Evolutionary conservation across 2,329 filamentous ascomycete genomes (phyloP), one percentile per base, ranked within the genome.

Genomic region (Stagonosporopsis cucurbitacearum): DNA sequence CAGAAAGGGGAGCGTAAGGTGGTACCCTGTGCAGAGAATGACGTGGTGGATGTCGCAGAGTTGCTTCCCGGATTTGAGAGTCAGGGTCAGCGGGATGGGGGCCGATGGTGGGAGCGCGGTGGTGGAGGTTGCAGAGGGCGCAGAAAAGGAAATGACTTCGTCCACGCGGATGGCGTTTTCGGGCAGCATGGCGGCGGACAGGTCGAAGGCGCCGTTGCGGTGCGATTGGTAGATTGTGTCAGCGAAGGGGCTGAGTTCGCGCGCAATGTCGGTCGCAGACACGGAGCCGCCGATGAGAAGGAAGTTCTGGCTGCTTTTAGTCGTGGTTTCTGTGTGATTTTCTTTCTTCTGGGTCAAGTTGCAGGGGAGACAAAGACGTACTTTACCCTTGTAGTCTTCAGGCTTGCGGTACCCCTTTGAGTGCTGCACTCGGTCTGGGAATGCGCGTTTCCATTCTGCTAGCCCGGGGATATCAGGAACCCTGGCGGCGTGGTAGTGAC

Each of bases 21-120:
- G 83, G 64, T 91, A 91, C 0, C 89, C 88, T 0, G 88, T 91
- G 15, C 83, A 86, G 5, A 91, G 67, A 19, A 91, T 79, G 0
- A 91, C 79, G 15, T 78, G 75, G 63, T 91, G 82, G 32, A 91
- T 84, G 9, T 80, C 77, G 19, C 76, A 76, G 0, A 91, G 64
- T 1, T 73, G 74, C 0, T 75, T 63, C 0, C 86, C 87, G 22
- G 85, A 81, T 39, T 78, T 80, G 1, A 91, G 73, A 0, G 79
- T 75, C 1, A 86, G 73, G 0, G 70, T 79, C 0, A 82, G 79
- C 0, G 83, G 83, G 8, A 87, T 80, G 0, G 78, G 65, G 0
- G 75, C 69, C 0, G 73, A 62, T 1, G 65, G 55, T 0, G 60
- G 35, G 1, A 67, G 42, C 2, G 50, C 41, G 8, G 28, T 19